Evolutionary conservation across 176 grass and related monocot genomes (phyloP).

Genomic region (Dendrocalamus sinicus): DNA sequence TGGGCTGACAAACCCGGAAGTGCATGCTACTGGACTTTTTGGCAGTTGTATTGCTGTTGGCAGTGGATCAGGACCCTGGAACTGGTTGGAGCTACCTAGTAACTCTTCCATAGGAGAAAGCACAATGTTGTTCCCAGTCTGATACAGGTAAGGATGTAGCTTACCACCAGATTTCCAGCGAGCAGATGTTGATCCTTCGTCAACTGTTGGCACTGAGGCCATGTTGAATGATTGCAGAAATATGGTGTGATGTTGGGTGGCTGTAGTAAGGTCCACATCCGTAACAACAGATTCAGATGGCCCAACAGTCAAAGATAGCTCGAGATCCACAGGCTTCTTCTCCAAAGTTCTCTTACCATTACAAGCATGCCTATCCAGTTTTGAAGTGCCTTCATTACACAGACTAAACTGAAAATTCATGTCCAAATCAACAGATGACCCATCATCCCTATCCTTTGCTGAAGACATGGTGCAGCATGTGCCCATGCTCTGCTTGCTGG

Average conservation of each 20-base stretch:
- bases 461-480: slow-evolving; percentile 64
- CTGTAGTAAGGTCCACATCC: slow-evolving; percentile 23
- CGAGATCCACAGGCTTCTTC: slow-evolving; percentile 49
- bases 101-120: slow-evolving; percentile 21
- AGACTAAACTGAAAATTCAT: slow-evolving; percentile 63
- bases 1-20: slow-evolving; percentile 30
- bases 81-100: slow-evolving; percentile 9
- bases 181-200: slow-evolving; percentile 82
- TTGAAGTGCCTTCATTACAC: slow-evolving; percentile 44
- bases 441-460: slow-evolving; percentile 60
- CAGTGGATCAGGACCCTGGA: background rate
- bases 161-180: slow-evolving; percentile 68
- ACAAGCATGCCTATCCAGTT: slow-evolving; percentile 27
- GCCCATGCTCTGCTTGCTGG: slow-evolving; percentile 60
- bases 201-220: slow-evolving; percentile 48
- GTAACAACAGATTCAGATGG: slow-evolving; percentile 72
- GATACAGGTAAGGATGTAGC: slow-evolving; percentile 55
- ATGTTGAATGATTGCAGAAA: slow-evolving; percentile 36
- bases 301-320: slow-evolving; percentile 63
- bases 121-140: background rate
- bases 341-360: slow-evolving; percentile 39
- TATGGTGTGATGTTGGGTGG: slow-evolving; percentile 26
- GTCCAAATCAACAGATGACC: slow-evolving; percentile 56
- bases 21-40: slow-evolving; percentile 39
- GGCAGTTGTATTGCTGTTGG: slow-evolving; percentile 13